Evolutionary conservation across 768 basidiomycete genomes (phyloP).

Genomic region (Suillus plorans): DNA sequence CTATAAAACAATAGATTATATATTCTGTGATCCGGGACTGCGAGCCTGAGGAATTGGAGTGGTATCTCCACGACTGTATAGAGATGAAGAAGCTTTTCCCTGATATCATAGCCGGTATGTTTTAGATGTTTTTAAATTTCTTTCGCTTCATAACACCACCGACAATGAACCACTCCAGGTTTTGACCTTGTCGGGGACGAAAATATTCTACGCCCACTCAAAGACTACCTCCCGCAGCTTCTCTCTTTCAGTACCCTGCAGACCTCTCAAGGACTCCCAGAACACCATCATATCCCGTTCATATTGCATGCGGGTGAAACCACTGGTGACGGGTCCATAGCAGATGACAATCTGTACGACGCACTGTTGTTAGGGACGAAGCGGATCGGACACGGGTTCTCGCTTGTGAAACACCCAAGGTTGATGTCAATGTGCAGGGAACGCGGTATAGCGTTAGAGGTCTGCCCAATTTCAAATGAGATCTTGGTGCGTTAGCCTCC

Average conservation of each 20-base stretch:
- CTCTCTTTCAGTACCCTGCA: slow-evolving; percentile 57
- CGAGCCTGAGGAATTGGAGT: slow-evolving; percentile 54
- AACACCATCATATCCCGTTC: slow-evolving; percentile 57
- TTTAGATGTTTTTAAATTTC: background rate
- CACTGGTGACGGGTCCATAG: slow-evolving; percentile 67
- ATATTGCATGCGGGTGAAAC: slow-evolving; percentile 84
- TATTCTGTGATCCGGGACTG: slow-evolving; percentile 63
- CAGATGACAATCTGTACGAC: slow-evolving; percentile 75
- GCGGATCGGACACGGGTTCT: slow-evolving; percentile 81
- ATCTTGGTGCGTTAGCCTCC: slow-evolving; percentile 49
- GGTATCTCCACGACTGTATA: slow-evolving; percentile 75
- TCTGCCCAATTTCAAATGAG: slow-evolving; percentile 83
- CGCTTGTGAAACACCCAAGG: slow-evolving; percentile 74
- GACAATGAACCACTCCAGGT: slow-evolving; percentile 35
- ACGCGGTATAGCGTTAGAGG: slow-evolving; percentile 63
- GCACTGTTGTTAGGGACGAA: slow-evolving; percentile 77
- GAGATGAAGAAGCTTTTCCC: slow-evolving; percentile 73
- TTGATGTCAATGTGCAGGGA: slow-evolving; percentile 68
- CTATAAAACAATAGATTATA: slow-evolving; percentile 51
- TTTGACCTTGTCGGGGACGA: slow-evolving; percentile 85
- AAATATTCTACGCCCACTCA: slow-evolving; percentile 56
- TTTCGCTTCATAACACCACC: background rate
- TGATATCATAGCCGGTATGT: slow-evolving; percentile 62
- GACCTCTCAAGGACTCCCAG: slow-evolving; percentile 48
- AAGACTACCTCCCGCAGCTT: slow-evolving; percentile 61